Conservation (phyloP, 768 basidiomycete genomes). For the Lyophyllum shimeji region DNA sequence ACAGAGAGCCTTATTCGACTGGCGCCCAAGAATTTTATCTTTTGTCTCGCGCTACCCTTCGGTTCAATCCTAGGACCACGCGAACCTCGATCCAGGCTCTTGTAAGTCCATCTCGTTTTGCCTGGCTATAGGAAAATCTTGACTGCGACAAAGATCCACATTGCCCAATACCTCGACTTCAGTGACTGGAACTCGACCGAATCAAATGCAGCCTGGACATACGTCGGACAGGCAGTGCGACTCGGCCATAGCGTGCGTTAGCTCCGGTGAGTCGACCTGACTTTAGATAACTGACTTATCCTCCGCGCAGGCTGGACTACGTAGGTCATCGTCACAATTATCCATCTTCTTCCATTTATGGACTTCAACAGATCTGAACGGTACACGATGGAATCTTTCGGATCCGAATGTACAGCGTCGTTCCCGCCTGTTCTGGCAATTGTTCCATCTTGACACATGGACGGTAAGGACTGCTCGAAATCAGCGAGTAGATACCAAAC, state of each 20-base stretch:
- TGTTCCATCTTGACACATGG: slow-evolving; percentile 65
- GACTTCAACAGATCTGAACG: slow-evolving; percentile 49
- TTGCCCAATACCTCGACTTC: slow-evolving; percentile 54
- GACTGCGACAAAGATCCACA: slow-evolving; percentile 30
- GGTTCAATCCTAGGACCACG: slow-evolving; percentile 53
- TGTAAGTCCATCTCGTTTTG: slow-evolving; percentile 34
- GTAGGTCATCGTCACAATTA: slow-evolving; percentile 28
- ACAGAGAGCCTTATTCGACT: slow-evolving; percentile 43
- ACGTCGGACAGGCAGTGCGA: slow-evolving; percentile 58
- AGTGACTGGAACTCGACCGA: slow-evolving; percentile 49
- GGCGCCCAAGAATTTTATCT: slow-evolving; percentile 65
- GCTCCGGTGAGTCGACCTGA: not conserved
- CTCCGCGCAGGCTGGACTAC: slow-evolving; percentile 44
- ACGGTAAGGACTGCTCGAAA: slow-evolving; percentile 36
- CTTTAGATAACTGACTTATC: not conserved
- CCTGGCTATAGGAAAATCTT: not conserved
- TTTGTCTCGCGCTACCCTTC: slow-evolving; percentile 52
- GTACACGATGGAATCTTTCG: slow-evolving; percentile 58
- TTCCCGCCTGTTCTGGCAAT: slow-evolving; percentile 63
- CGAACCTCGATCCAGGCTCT: slow-evolving; percentile 53
- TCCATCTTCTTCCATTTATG: not conserved
- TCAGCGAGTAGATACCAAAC: not conserved
- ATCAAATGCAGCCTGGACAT: slow-evolving; percentile 52
- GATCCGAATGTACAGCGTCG: slow-evolving; percentile 45
- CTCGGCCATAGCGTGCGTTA: slow-evolving; percentile 57